These are phyloP conservation scores for Collybia sordida DNA, from an alignment of 768 basidiomycete genomes.

Conservation along the genomic window DNA sequence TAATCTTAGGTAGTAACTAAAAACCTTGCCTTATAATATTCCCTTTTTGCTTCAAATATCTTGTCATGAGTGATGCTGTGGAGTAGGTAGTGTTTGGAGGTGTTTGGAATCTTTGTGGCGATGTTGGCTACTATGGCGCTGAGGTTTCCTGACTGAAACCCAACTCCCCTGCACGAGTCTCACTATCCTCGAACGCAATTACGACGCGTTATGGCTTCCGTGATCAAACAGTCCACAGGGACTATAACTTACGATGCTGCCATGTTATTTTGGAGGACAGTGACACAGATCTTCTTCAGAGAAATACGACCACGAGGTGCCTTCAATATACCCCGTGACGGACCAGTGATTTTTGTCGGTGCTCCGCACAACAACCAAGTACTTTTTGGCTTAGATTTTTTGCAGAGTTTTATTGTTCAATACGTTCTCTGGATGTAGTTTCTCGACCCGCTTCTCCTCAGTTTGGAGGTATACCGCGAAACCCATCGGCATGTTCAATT, in stretches of 20 bases:
- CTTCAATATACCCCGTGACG: conserved; percentile 89
- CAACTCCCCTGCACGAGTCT: no score
- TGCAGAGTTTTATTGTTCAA: conserved; percentile 8
- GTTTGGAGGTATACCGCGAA: conserved; percentile 84
- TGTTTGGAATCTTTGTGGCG: no score
- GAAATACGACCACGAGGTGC: conserved; percentile 93
- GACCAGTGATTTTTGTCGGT: conserved; percentile 90
- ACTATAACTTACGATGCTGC: conserved; percentile 64
- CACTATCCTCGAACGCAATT: not conserved
- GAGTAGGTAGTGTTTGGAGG: no score
- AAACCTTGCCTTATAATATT: not conserved
- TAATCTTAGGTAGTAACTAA: conserved; percentile 1
- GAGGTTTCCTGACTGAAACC: no score
- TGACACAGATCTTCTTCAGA: conserved; percentile 94
- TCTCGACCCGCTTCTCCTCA: conserved; percentile 85
- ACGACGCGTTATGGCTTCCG: conserved; percentile 15
- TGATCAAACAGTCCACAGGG: conserved; percentile 13
- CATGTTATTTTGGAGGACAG: conserved; percentile 80
- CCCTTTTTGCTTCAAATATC: not conserved
- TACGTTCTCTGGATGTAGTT: conserved; percentile 53
- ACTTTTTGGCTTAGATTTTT: conserved; percentile 13
- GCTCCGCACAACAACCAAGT: conserved; percentile 94
- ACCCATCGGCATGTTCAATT: conserved; percentile 80
- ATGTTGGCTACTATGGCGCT: no score
- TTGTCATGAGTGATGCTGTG: not conserved